Percentiles rank a stretch among this genome's conserved stretches.
phyloP scores from a whole-genome alignment of 208 protist species.

The Acanthamoeba healyi region DNA sequence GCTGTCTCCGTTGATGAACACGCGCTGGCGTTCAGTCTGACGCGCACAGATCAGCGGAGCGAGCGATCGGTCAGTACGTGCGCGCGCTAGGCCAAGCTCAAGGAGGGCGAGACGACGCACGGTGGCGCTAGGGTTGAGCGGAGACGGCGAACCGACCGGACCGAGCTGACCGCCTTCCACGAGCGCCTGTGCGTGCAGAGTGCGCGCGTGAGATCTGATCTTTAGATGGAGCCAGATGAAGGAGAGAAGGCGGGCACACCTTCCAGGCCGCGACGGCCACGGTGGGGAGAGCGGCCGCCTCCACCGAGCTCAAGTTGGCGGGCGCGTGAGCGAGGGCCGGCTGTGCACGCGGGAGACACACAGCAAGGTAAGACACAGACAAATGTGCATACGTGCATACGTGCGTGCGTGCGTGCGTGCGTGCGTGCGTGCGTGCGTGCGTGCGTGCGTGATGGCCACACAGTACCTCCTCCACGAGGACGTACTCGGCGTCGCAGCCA shows the following conservation, averaged over 20 bases:
- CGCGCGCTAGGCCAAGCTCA: not conserved
- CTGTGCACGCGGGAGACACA: not conserved
- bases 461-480: slow-evolving; percentile 28
- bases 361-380: too few relatives aligned
- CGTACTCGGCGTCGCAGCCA: slow-evolving; percentile 29
- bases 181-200: not conserved
- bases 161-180: not conserved
- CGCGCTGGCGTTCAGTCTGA: not conserved
- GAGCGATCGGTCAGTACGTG: not conserved
- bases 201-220: not conserved
- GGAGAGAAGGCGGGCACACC: not conserved
- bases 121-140: not conserved
- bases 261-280: slow-evolving; percentile 10
- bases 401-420: not conserved
- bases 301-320: not conserved
- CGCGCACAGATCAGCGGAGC: not conserved
- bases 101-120: not conserved
- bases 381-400: too few relatives aligned
- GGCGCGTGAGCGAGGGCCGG: slow-evolving; percentile 8
- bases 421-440: not conserved
- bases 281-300: slow-evolving; percentile 25
- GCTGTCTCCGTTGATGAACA: slow-evolving; percentile 29
- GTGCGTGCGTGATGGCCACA: not conserved
- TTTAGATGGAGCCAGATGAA: not conserved
- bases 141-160: not conserved